Evolutionary conservation across 805 yeast species (phyloP), one percentile per base, ranked within the genome.

Genomic region (Candida methanosorbosa): DNA sequence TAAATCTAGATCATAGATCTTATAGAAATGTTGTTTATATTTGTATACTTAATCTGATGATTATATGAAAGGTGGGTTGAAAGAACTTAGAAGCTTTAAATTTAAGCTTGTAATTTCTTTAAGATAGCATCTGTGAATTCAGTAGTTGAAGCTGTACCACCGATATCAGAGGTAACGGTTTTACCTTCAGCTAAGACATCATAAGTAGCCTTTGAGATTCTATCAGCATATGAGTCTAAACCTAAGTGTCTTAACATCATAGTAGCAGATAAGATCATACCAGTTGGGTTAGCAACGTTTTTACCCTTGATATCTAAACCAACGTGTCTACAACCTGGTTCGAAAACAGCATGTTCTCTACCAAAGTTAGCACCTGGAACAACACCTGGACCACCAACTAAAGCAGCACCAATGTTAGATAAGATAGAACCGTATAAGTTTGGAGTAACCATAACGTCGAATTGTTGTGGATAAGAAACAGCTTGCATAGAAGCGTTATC

Each of bases 401-500:
- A 73, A 45, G 92, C 98, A 49, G 97, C 95, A 70, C 97, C 98
- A 54, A 90, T 88, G 76, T 92, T 92, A 48, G 97, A 87, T 56
- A 90, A 70, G 56, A 90, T 90, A 57, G 96, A 82, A 69, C 98
- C 98, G 75, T 90, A 90, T 70, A 90, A 75, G 74, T 92, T 88
- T 50, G 98, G 98, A 46, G 97, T 86, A 45, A 92, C 97, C 67
- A 90, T 74, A 38, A 92, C 97, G 61, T 92, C 97, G 56, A 90
- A 90, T 70, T 90, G 97, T 66, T 90, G 95, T 50, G 97, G 97
- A 66, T 81, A 75, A 39, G 97, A 88, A 44, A 90, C 98, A 40
- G 97, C 96, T 72, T 90, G 97, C 98, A 90, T 92, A 42, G 97
- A 86, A 42, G 97, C 97, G 61, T 90, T 90, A 68, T 90, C 98